phyloP scores from a whole-genome alignment of 1,284 basidiomycete genomes.

The Heliocybe sulcata region DNA sequence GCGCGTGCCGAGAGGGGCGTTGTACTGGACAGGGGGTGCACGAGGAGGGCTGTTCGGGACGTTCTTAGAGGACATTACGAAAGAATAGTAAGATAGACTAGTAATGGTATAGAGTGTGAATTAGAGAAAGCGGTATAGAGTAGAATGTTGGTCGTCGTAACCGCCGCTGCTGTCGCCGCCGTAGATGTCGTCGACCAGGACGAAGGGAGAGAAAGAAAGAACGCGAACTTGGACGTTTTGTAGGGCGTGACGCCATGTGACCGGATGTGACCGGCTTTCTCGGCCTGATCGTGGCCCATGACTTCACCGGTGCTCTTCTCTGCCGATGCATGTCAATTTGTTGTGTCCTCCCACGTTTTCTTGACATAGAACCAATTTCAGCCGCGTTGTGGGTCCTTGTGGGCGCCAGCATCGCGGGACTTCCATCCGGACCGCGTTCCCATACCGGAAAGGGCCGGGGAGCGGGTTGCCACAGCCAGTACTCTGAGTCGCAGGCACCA shows the following conservation, averaged over 20 bases:
- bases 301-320: not conserved
- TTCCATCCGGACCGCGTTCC: not conserved
- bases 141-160: not conserved
- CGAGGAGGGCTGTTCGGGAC: slow-evolving; percentile 47
- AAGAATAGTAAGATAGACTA: not conserved
- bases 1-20: slow-evolving; percentile 64
- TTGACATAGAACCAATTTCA: too few relatives aligned
- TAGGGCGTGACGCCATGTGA: not conserved
- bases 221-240: not conserved
- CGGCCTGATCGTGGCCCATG: not conserved
- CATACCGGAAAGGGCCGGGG: too few relatives aligned
- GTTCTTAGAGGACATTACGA: slow-evolving; percentile 21
- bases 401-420: not conserved
- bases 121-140: slow-evolving; percentile 8
- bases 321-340: too few relatives aligned
- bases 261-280: not conserved
- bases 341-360: too few relatives aligned
- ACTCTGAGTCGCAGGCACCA: too few relatives aligned
- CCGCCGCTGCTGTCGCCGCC: too few relatives aligned
- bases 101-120: slow-evolving; percentile 23
- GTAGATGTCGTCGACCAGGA: not conserved
- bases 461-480: too few relatives aligned
- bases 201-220: not conserved
- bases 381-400: not conserved
- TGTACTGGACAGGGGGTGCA: slow-evolving; percentile 61